Evolutionary conservation across 495 filamentous ascomycete species (phyloP), one percentile per base, ranked within the genome.

Genomic region (Lophiotrema nucula): DNA sequence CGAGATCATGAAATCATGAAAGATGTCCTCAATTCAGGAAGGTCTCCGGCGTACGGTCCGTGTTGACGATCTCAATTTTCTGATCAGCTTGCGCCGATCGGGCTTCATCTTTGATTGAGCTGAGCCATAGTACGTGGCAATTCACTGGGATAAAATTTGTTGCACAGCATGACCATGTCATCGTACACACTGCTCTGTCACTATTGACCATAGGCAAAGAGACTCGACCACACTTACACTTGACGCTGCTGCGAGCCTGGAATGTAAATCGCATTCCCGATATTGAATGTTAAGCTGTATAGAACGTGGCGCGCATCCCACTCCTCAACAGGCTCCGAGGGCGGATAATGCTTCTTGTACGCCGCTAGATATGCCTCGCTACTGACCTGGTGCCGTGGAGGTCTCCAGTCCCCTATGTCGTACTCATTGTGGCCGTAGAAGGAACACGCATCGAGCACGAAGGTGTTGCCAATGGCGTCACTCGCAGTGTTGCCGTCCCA

Each of bases 241-340:
- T 57, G 45, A 1, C 54, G 54, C 37, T 57, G 54, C 11, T 57
- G 24, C 19, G 60, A 64, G 15, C 67, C 63, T 35, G 67, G 67
- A 35, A 70, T 69, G n/a, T 62, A 58, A 5, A 69, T 67, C 6
- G 62, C 45, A 47, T 67, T 61, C 22, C 55, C 63, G 35, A 69
- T 64, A 43, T 69, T 70, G 52, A 69, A 70, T 12, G 56, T 60
- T 26, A 70, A 48, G 6, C 60, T 66, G 38, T 69, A 70, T 21
- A 70, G 64, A 16, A 62, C 23, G 42, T 70, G 69, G 15, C 66
- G 52, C 2, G 57, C 49, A 49, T 66, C 67, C 66, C 66, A 68
- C 10, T 68, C 67, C 16, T 66, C 61, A 24, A 62, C 58, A 3
- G 56, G 68, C 23, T 47, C 50, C 12, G 63, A 69, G 2, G 60